Conservation (phyloP, 495 filamentous ascomycete genomes). For the Pyrenula aspistea region DNA sequence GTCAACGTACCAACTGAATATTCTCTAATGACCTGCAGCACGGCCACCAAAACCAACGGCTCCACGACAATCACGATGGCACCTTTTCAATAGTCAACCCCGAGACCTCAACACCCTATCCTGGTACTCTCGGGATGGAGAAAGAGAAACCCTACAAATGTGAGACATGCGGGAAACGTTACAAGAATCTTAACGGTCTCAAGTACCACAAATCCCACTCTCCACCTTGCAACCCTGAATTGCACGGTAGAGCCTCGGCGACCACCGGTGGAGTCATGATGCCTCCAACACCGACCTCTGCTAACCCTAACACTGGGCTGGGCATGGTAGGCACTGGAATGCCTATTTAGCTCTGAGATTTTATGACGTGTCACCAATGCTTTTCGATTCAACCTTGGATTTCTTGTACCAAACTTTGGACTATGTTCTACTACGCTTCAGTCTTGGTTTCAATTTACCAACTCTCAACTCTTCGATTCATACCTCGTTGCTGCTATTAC, state of each 20-base stretch:
- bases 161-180: slow-evolving; percentile 91
- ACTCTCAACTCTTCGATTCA: neutral
- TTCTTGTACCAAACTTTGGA: neutral
- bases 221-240: slow-evolving; percentile 51
- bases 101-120: slow-evolving; percentile 84
- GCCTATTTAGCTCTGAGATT: neutral
- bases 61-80: slow-evolving; percentile 90
- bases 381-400: neutral
- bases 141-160: slow-evolving; percentile 99
- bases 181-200: slow-evolving; percentile 96
- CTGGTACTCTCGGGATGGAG: slow-evolving; percentile 96
- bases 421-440: neutral
- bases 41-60: slow-evolving; percentile 89
- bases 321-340: neutral
- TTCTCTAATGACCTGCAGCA: slow-evolving; percentile 46
- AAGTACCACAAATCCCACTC: slow-evolving; percentile 89
- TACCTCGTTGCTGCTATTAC: neutral
- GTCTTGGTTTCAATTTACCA: neutral
- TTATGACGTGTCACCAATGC: neutral
- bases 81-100: slow-evolving; percentile 98
- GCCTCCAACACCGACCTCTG: neutral
- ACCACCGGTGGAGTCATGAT: neutral
- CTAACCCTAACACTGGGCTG: neutral
- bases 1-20: slow-evolving; percentile 2
- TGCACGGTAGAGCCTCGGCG: slow-evolving; percentile 12